Evolutionary conservation across 768 basidiomycete genomes (phyloP), one percentile per base, ranked within the genome.

Genomic region (Macrolepiota albuminosa): DNA sequence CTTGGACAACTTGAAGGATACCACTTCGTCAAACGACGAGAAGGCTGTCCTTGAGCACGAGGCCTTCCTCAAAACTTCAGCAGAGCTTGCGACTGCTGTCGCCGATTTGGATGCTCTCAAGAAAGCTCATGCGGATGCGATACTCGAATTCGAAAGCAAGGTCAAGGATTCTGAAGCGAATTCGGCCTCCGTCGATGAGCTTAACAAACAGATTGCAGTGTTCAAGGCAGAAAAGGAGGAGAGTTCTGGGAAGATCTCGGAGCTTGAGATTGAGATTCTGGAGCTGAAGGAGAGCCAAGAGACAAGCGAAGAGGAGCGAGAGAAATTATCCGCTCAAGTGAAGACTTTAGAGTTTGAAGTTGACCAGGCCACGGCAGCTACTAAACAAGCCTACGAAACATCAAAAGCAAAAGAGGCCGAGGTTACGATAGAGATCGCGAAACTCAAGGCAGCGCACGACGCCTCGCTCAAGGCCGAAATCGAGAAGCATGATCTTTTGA

Each of bases 241-340:
- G 59, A 84, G 75, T 45, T 81, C 85, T 9, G 77, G 74, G 67
- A 91, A 86, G 71, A 75, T 93, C 4, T 90, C 89, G 0, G 91
- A 94, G 66, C 76, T 92, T 29, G 92, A 94, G 74, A 75, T 94
- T 53, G 90, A 93, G 69, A 80, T 92, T 45, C 71, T 93, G 59
- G 91, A 93, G 72, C 67, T 87, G 61, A 89, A 81, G 70, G 91
- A 94, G 68, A 76, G 76, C 45, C 82, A 84, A 61, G 91, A 93
- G 64, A 71, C 71, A 21, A 74, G 79, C 6, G 85, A 88, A 65
- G 90, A 91, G 57, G 80, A 80, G 34, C 82, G 79, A 53, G 75
- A 73, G 49, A 74, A 75, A 60, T 70, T 79, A 11, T 66, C 80
- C 42, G 70, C 73, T 11, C 80, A 73, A 49, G 73, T 89, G 34